phyloP scores from a whole-genome alignment of 2,329 filamentous ascomycete genomes.

The Aspergillus chevalieri region DNA sequence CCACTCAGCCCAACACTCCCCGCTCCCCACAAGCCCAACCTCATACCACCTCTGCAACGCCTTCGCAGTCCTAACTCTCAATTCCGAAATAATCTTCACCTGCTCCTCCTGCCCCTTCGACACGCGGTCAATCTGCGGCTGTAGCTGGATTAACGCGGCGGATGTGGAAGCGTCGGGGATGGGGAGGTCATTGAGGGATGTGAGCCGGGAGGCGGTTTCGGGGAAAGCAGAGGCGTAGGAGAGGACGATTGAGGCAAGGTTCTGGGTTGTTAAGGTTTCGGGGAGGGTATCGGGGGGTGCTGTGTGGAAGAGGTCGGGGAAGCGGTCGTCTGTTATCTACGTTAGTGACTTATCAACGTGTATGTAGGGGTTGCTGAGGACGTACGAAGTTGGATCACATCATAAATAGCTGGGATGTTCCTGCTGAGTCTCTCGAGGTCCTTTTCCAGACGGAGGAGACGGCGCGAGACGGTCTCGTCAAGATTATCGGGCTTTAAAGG shows the following conservation, averaged over 20 bases:
- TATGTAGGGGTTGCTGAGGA: background rate
- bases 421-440: conserved; percentile 34
- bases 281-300: conserved; percentile 28
- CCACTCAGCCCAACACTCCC: conserved; percentile 63
- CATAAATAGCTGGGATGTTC: conserved; percentile 33
- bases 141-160: conserved; percentile 36
- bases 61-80: conserved; percentile 39
- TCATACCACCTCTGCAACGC: conserved; percentile 68
- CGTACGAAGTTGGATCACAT: conserved; percentile 39
- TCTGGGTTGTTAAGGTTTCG: conserved; percentile 29
- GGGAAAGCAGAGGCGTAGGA: conserved; percentile 42
- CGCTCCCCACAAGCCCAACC: conserved; percentile 60
- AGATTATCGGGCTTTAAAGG: conserved; percentile 28
- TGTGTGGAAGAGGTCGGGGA: conserved; percentile 37
- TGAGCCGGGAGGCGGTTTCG: conserved; percentile 43
- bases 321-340: conserved; percentile 28
- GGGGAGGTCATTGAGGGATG: conserved; percentile 43
- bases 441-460: conserved; percentile 33
- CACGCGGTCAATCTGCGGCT: conserved; percentile 36
- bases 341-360: conserved; percentile 3
- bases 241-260: conserved; percentile 37
- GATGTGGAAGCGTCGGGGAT: conserved; percentile 39
- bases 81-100: conserved; percentile 33
- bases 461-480: conserved; percentile 35
- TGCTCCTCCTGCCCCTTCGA: conserved; percentile 33